phyloP scores from a whole-genome alignment of 2,329 filamentous ascomycete species.

The Pestalotiopsis sp. region DNA sequence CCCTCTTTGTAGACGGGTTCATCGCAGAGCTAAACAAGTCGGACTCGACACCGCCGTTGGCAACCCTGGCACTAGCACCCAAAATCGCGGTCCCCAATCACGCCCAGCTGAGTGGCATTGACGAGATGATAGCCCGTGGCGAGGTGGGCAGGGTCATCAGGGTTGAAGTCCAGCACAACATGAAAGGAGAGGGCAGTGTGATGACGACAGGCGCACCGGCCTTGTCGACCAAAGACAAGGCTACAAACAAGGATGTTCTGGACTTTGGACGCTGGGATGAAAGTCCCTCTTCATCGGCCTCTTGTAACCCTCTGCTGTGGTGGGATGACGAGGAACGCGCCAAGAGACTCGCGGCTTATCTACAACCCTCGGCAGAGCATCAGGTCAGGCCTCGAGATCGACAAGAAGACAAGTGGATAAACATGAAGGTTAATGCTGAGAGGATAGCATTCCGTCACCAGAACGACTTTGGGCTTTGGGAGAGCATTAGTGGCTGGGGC shows the following conservation, averaged over 20 bases:
- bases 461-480: conserved; percentile 55
- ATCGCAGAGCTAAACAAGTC: conserved; percentile 39
- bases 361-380: conserved; percentile 37
- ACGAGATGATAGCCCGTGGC: conserved; percentile 29
- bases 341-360: conserved; percentile 42
- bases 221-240: conserved; percentile 15
- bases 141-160: conserved; percentile 27
- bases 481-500: conserved; percentile 52
- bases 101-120: conserved; percentile 27
- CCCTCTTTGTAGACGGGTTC: conserved; percentile 45
- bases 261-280: conserved; percentile 49
- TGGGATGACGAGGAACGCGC: conserved; percentile 51
- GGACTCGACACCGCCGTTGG: conserved; percentile 32
- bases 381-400: too few relatives aligned
- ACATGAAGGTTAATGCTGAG: conserved; percentile 45
- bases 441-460: conserved; percentile 53
- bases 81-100: conserved; percentile 37
- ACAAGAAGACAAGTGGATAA: conserved; percentile 18
- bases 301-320: conserved; percentile 37
- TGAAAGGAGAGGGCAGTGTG: conserved; percentile 1
- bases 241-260: conserved; percentile 37
- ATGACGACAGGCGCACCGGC: conserved; percentile 10
- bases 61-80: conserved; percentile 50
- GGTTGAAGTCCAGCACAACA: conserved; percentile 15
- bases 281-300: conserved; percentile 12